phyloP scores from a whole-genome alignment of 2,329 filamentous ascomycete species.

The Plenodomus tracheiphilus region DNA sequence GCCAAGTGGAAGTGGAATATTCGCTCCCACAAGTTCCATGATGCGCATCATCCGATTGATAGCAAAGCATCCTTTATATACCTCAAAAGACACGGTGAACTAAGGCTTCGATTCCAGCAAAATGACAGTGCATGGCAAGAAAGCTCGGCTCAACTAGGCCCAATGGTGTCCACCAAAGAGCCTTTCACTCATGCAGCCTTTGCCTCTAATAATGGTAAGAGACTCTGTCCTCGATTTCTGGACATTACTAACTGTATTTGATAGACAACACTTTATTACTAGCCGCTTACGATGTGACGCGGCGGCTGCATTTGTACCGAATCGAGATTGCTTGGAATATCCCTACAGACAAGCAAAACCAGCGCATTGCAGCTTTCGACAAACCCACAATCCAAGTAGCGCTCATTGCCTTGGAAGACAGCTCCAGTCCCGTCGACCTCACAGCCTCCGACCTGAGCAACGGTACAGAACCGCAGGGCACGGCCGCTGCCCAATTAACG shows the following conservation, averaged over 20 bases:
- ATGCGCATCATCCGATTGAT: conserved; percentile 72
- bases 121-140: conserved; percentile 73
- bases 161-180: conserved; percentile 64
- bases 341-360: conserved; percentile 60
- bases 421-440: conserved; percentile 35
- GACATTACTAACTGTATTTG: conserved; percentile 2
- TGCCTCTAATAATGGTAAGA: conserved; percentile 70
- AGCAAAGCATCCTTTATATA: conserved; percentile 75
- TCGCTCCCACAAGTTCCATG: conserved; percentile 65
- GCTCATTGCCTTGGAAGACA: conserved; percentile 32
- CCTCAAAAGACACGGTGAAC: conserved; percentile 71
- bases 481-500: conserved; percentile 57
- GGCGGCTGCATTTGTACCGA: conserved; percentile 73
- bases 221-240: conserved; percentile 43
- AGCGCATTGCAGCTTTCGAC: conserved; percentile 47
- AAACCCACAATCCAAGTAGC: conserved; percentile 38
- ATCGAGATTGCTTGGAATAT: conserved; percentile 74
- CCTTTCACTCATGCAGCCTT: conserved; percentile 47
- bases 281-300: conserved; percentile 68
- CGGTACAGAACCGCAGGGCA: conserved; percentile 25
- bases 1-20: conserved; percentile 70
- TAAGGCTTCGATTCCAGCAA: conserved; percentile 79
- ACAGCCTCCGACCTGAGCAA: conserved; percentile 26
- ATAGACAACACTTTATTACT: conserved; percentile 60
- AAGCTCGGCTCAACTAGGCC: conserved; percentile 72